phyloP scores from a whole-genome alignment of 371 early-diverging fungal species.

The Umbelopsis sp. region DNA sequence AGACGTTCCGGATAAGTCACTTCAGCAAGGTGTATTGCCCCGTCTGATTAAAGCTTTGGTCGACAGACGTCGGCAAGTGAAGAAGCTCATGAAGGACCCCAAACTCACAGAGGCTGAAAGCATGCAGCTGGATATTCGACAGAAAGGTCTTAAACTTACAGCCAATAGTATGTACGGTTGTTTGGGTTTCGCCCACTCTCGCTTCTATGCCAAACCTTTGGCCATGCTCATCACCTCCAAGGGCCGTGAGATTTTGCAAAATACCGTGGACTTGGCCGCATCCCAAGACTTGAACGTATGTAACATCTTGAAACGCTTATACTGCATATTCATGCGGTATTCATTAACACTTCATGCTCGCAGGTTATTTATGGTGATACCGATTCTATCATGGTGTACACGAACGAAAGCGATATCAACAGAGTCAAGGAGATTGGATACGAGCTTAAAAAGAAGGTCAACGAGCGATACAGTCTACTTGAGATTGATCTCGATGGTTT shows the following conservation, averaged over 20 bases:
- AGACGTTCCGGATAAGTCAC: conserved; percentile 71
- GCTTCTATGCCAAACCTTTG: conserved; percentile 98
- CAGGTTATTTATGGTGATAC: conserved; percentile 99
- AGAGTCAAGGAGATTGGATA: conserved; percentile 85
- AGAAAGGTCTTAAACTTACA: conserved; percentile 97
- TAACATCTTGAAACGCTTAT: not conserved
- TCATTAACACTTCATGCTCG: conserved; percentile 14
- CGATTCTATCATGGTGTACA: conserved; percentile 99
- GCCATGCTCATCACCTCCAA: conserved; percentile 98
- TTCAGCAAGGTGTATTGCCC: conserved; percentile 89
- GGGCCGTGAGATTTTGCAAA: conserved; percentile 97
- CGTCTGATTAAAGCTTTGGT: conserved; percentile 90
- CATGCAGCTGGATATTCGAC: conserved; percentile 90
- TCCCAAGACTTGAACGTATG: conserved; percentile 75
- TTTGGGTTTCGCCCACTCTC: conserved; percentile 93
- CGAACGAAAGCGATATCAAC: conserved; percentile 75
- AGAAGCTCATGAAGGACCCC: conserved; percentile 85
- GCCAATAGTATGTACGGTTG: conserved; percentile 99
- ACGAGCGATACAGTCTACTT: conserved; percentile 89
- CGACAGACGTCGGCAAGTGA: conserved; percentile 90
- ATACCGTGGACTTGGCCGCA: conserved; percentile 90
- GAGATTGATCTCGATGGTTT: conserved; percentile 99
- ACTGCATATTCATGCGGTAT: no score
- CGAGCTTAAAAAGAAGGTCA: conserved; percentile 85
- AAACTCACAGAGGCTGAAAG: conserved; percentile 58